phyloP scores from a whole-genome alignment of 208 protist genomes.

The Histomonas meleagridis region DNA sequence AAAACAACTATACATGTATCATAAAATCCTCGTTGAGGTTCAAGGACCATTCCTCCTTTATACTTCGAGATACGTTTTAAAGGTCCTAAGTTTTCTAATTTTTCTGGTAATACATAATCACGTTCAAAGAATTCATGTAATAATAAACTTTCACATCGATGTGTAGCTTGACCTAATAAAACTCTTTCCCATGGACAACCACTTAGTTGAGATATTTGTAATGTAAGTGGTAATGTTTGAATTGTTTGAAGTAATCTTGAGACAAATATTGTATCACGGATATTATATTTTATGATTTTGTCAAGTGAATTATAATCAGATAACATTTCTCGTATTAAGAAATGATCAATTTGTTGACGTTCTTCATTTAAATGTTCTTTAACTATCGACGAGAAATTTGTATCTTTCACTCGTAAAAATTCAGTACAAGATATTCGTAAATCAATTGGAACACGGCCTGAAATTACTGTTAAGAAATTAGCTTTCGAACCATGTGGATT shows the following conservation, averaged over 20 bases:
- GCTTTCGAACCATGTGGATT: neutral
- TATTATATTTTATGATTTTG: too few relatives aligned
- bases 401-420: neutral
- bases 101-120: slow-evolving; percentile 37
- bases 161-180: neutral
- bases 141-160: slow-evolving; percentile 12
- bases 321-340: too few relatives aligned
- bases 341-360: neutral
- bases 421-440: neutral
- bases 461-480: neutral
- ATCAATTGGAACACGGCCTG: neutral
- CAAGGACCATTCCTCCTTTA: slow-evolving; percentile 64
- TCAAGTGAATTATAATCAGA: neutral
- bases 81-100: neutral
- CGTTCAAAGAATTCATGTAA: neutral
- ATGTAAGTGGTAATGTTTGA: slow-evolving; percentile 17
- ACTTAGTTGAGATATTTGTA: neutral
- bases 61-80: slow-evolving; percentile 50
- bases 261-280: neutral
- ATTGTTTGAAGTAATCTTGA: neutral
- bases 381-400: neutral
- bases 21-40: slow-evolving; percentile 87
- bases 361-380: neutral
- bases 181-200: neutral
- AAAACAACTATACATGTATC: slow-evolving; percentile 92